Percentiles rank a stretch among this genome's conserved stretches.
Conservation (phyloP, 768 basidiomycete genomes). For the Auriscalpium vulgare region DNA sequence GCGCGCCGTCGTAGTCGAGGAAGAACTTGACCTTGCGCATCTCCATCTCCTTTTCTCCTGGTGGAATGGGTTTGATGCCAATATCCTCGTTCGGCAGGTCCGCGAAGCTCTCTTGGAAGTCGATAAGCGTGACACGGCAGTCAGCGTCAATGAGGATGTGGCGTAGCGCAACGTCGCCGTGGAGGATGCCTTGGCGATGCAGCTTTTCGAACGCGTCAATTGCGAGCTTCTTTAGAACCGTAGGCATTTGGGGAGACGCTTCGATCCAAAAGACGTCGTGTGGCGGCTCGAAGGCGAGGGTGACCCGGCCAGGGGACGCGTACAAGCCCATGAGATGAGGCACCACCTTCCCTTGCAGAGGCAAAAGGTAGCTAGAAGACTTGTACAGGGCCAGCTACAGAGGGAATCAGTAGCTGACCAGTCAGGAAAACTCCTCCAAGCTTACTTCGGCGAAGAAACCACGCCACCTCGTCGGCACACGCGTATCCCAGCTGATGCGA, state of each 20-base stretch:
- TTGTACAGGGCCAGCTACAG: slow-evolving; percentile 46
- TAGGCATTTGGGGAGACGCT: slow-evolving; percentile 50
- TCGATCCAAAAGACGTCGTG: slow-evolving; percentile 56
- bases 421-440: neutral
- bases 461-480: slow-evolving; percentile 26
- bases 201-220: slow-evolving; percentile 41
- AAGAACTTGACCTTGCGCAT: slow-evolving; percentile 50
- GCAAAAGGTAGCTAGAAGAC: slow-evolving; percentile 33
- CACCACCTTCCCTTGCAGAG: slow-evolving; percentile 45
- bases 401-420: slow-evolving; percentile 3
- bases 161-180: slow-evolving; percentile 22
- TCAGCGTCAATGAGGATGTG: slow-evolving; percentile 51
- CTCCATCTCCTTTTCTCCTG: slow-evolving; percentile 38
- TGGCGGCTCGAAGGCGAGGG: slow-evolving; percentile 45
- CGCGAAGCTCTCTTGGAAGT: slow-evolving; percentile 40
- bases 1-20: slow-evolving; percentile 37
- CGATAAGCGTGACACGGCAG: slow-evolving; percentile 33
- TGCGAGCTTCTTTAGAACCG: slow-evolving; percentile 41
- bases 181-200: slow-evolving; percentile 26
- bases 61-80: slow-evolving; percentile 28
- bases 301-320: slow-evolving; percentile 29
- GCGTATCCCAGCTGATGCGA: slow-evolving; percentile 24
- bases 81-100: slow-evolving; percentile 23
- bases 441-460: slow-evolving; percentile 35
- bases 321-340: slow-evolving; percentile 47